A percentile compares a stretch with the other conserved stretches of the same genome.
Evolutionary conservation across 2,329 filamentous ascomycete genomes (phyloP).

Genomic region (Blastomyces percursus): DNA sequence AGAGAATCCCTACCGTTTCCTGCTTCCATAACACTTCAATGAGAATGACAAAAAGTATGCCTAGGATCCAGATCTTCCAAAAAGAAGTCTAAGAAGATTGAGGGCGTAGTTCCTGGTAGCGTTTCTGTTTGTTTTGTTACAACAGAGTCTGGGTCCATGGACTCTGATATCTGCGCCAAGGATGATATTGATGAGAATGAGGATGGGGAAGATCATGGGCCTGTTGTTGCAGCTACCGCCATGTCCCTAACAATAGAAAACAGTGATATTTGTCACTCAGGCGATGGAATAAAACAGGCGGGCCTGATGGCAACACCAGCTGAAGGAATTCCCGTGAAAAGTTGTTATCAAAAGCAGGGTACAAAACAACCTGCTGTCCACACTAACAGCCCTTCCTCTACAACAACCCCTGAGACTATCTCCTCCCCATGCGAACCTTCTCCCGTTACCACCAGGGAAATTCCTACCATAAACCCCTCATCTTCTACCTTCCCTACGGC

Average conservation of each 20-base stretch:
- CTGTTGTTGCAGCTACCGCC: background rate
- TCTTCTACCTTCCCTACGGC: background rate
- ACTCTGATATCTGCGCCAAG: background rate
- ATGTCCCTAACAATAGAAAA: background rate
- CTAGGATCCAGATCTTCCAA: constrained; percentile 9
- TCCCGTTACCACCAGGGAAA: background rate
- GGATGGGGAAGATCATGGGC: background rate
- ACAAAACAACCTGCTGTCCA: background rate
- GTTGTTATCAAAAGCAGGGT: background rate
- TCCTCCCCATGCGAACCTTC: background rate
- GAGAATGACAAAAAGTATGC: background rate
- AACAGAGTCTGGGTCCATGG: background rate
- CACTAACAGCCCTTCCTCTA: background rate
- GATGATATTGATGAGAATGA: background rate
- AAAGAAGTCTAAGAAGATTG: constrained; percentile 11
- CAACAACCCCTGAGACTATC: background rate
- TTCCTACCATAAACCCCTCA: background rate
- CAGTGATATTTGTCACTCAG: background rate
- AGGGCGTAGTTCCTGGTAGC: constrained; percentile 13
- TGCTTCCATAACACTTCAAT: background rate
- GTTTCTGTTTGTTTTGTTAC: constrained; percentile 12
- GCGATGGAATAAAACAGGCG: background rate
- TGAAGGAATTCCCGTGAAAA: background rate
- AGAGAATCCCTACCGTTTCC: background rate
- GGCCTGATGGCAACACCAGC: background rate